A percentile compares a stretch with the other conserved stretches of the same genome.
Conservation (phyloP, 176 grass and related monocot genomes). For the Puccinellia tenuiflora region DNA sequence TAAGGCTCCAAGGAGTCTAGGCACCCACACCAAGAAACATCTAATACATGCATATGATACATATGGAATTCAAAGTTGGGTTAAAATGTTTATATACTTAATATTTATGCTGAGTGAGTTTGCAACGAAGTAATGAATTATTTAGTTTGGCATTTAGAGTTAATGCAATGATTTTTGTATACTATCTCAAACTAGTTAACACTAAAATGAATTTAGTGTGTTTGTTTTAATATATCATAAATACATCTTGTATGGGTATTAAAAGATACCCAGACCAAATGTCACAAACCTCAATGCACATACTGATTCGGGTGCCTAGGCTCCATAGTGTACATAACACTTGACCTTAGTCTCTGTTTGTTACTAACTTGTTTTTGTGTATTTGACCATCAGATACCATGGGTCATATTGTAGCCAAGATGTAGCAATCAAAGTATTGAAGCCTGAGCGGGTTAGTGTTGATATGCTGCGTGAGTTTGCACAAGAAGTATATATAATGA, state of each 20-base stretch:
- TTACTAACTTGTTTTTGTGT: constrained; percentile 34
- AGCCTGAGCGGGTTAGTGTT: constrained; percentile 63
- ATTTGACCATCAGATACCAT: constrained; percentile 47
- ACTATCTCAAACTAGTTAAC: not conserved
- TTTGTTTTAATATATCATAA: not conserved
- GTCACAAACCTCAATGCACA: not conserved
- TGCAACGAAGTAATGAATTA: not conserved
- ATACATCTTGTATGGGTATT: not conserved
- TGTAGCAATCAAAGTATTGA: constrained; percentile 91
- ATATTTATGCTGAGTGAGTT: not conserved
- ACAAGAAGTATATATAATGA: constrained; percentile 93
- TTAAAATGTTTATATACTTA: not conserved
- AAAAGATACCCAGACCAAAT: not conserved
- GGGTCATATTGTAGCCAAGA: constrained; percentile 90
- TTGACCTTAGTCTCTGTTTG: not conserved
- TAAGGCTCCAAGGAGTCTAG: not conserved
- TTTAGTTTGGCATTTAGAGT: not conserved
- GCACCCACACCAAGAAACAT: not conserved
- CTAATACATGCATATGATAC: not conserved
- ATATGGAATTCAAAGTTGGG: not conserved
- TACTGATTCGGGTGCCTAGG: not conserved
- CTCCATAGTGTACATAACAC: not conserved
- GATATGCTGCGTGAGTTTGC: constrained; percentile 89
- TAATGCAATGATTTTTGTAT: not conserved
- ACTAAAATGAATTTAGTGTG: not conserved